Percentiles rank a stretch among this genome's conserved stretches.
Conservation (phyloP, 352 stramenopile genomes). For the Globisporangium ultimum region DNA sequence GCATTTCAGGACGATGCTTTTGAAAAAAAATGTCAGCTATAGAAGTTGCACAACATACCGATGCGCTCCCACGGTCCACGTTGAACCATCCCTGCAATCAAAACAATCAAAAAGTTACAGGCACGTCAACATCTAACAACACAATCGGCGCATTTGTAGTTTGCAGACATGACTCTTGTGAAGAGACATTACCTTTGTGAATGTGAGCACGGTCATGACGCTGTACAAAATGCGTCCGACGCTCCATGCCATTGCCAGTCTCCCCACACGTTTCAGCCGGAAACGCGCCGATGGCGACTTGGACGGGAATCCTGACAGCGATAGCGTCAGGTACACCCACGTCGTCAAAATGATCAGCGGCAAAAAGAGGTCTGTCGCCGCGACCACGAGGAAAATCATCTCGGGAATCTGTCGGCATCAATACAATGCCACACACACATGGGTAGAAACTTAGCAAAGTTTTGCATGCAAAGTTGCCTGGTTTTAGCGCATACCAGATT, state of each 20-base stretch:
- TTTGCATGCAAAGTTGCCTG: too few relatives aligned
- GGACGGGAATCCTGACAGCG: slow-evolving; percentile 85
- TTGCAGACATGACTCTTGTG: neutral
- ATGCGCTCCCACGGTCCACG: slow-evolving; percentile 58
- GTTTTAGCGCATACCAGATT: slow-evolving; percentile 45
- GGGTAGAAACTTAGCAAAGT: neutral
- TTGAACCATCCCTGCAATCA: slow-evolving; percentile 79
- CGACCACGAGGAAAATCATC: slow-evolving; percentile 80
- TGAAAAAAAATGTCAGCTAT: too few relatives aligned
- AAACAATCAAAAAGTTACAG: neutral
- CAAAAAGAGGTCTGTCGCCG: slow-evolving; percentile 83
- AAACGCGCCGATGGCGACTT: slow-evolving; percentile 61
- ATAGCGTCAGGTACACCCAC: slow-evolving; percentile 88
- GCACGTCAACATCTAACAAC: neutral
- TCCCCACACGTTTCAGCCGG: slow-evolving; percentile 54
- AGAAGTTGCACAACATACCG: slow-evolving; percentile 27
- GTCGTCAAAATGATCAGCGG: slow-evolving; percentile 88
- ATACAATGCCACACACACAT: slow-evolving; percentile 4
- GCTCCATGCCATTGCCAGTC: slow-evolving; percentile 80
- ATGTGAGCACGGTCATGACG: slow-evolving; percentile 85
- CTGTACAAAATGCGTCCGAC: slow-evolving; percentile 84
- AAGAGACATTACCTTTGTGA: slow-evolving; percentile 54
- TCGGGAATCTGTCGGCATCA: slow-evolving; percentile 47
- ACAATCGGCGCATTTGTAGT: neutral
- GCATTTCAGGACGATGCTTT: neutral